Percentiles rank a stretch among this genome's conserved stretches.
Conservation (phyloP, 805 yeast species). For the Suhomyces kilbournensis region DNA sequence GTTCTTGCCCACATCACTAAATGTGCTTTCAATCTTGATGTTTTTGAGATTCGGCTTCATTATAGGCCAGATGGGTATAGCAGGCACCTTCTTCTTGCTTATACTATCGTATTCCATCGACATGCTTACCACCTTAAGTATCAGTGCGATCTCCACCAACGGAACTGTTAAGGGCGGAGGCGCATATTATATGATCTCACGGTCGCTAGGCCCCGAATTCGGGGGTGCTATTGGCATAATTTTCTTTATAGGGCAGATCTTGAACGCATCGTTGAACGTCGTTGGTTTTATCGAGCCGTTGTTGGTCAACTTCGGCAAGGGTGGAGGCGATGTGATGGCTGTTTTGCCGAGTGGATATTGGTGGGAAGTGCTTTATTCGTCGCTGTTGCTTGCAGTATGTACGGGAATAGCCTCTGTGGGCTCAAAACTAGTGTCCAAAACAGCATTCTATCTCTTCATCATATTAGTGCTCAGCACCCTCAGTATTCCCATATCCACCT, state of each 20-base stretch:
- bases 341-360: constrained; percentile 68
- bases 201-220: constrained; percentile 95
- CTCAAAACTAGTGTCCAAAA: constrained; percentile 72
- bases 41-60: constrained; percentile 93
- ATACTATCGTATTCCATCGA: constrained; percentile 76
- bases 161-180: constrained; percentile 99
- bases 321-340: constrained; percentile 52
- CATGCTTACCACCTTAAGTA: constrained; percentile 79
- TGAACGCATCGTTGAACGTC: constrained; percentile 88
- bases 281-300: constrained; percentile 95
- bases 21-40: constrained; percentile 92
- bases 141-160: constrained; percentile 94
- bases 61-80: constrained; percentile 88
- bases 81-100: constrained; percentile 70
- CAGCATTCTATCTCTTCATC: constrained; percentile 73
- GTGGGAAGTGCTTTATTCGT: constrained; percentile 70
- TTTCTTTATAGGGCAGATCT: constrained; percentile 89
- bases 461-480: constrained; percentile 67
- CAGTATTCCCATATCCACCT: constrained; percentile 76
- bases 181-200: constrained; percentile 93
- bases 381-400: constrained; percentile 65
- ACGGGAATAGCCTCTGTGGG: constrained; percentile 78
- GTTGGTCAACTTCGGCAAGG: constrained; percentile 68
- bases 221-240: constrained; percentile 97
- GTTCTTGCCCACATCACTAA: constrained; percentile 88